Conservation (phyloP, 163 green algal genomes). For the Volvox carteri region DNA sequence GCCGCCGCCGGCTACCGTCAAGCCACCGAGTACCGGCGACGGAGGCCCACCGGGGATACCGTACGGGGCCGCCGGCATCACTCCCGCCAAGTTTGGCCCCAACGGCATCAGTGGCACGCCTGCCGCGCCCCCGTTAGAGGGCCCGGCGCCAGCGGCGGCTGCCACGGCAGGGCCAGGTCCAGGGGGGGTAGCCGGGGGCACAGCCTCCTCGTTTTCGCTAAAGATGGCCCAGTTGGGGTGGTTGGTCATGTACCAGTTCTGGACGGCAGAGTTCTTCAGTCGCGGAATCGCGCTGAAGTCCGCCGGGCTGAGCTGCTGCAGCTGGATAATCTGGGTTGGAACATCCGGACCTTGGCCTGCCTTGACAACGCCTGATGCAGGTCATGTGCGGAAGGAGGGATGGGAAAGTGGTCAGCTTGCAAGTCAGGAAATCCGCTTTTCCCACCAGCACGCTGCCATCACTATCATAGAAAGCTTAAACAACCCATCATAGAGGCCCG, state of each 20-base stretch:
- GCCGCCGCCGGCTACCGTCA: not conserved
- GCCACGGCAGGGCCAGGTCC: too few relatives aligned
- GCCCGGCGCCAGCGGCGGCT: not conserved
- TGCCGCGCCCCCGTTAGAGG: constrained; percentile 1
- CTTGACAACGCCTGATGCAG: constrained; percentile 60
- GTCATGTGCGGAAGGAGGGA: too few relatives aligned
- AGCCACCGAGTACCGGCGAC: not conserved
- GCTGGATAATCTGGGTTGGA: constrained; percentile 54
- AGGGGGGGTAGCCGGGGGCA: not conserved
- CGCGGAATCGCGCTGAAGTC: constrained; percentile 67
- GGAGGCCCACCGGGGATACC: not conserved
- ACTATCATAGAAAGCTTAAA: too few relatives aligned
- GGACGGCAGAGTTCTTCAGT: constrained; percentile 69
- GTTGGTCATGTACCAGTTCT: constrained; percentile 73
- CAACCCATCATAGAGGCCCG: too few relatives aligned
- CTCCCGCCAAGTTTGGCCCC: not conserved
- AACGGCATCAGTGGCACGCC: not conserved
- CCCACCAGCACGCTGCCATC: too few relatives aligned
- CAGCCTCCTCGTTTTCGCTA: not conserved
- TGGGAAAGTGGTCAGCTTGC: too few relatives aligned
- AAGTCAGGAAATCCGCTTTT: too few relatives aligned
- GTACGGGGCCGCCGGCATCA: not conserved
- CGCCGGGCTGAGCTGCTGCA: constrained; percentile 61
- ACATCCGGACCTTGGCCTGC: constrained; percentile 19
- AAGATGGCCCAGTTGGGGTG: constrained; percentile 68